These are phyloP conservation scores for Raddia distichophylla DNA, from an alignment of 176 grass and related monocot genomes.

Conservation along the genomic window DNA sequence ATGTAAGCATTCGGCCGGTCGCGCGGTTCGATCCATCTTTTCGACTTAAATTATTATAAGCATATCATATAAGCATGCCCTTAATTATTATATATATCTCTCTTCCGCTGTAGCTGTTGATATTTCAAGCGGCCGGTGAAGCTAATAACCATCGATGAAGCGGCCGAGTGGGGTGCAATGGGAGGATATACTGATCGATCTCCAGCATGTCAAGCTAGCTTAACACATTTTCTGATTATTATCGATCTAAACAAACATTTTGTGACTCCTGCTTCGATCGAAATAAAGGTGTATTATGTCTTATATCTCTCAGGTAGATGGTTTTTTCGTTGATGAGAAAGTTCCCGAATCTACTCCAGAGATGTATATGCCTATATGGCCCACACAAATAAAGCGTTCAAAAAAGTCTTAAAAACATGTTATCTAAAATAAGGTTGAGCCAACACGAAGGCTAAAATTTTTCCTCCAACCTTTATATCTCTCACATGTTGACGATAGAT, in stretches of 20 bases:
- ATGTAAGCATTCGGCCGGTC: not conserved
- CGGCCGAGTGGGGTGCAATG: not conserved
- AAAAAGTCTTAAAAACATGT: too few relatives aligned
- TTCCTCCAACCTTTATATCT: not conserved
- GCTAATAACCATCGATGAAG: not conserved
- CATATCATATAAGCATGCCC: too few relatives aligned
- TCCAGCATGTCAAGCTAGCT: not conserved
- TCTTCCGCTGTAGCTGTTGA: too few relatives aligned
- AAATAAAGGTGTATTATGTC: constrained; percentile 1
- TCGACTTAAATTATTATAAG: not conserved
- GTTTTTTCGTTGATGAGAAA: too few relatives aligned
- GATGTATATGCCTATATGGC: too few relatives aligned
- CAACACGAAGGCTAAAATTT: too few relatives aligned
- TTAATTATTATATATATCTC: too few relatives aligned
- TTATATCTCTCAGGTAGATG: not conserved
- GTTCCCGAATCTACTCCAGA: too few relatives aligned
- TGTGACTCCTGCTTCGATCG: not conserved
- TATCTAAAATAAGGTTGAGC: too few relatives aligned
- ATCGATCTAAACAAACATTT: not conserved
- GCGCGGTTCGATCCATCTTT: not conserved
- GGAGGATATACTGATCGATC: not conserved
- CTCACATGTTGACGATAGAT: not conserved
- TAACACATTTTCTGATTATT: not conserved
- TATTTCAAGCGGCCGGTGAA: too few relatives aligned
- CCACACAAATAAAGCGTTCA: too few relatives aligned